Evolutionary conservation across 257 asterid genomes (phyloP), one percentile per base, ranked within the genome.

Genomic region (Eustoma russellianum): DNA sequence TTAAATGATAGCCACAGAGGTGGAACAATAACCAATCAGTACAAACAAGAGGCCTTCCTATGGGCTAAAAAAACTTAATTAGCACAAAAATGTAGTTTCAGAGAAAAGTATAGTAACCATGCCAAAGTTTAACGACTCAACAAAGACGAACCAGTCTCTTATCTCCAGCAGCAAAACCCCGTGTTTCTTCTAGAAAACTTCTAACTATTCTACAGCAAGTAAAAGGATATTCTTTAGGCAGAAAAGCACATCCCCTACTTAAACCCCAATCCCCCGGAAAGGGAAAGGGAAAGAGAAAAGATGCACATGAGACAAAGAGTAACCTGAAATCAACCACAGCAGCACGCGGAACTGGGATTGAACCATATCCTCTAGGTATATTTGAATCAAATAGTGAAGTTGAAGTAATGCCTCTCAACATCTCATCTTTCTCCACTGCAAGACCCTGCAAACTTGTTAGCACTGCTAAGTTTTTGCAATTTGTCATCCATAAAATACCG

Each of bases 371-470:
- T 33, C 83, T 50, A 73, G 83, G 68, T 71, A 77, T 63, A 65
- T 55, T 65, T 65, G 82, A 72, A 73, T 79, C 87, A 57, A 76
- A 72, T 48, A 62, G 48, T 24, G 77, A 50, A 51, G 72, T 60
- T 44, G 86, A 76, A 17, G 79, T 50, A 57, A 74, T 68, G 46
- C 93, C 93, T 60, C 83, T 74, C 70, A 70, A 59, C 61, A 62
- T 67, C 62, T 80, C 93, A 71, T 80, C 93, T 58, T 80, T 86
- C 72, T 83, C 95, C 77, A 66, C 91, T 78, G 84, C 93, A 78
- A 86, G 94, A 73, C 95, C 94, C 94, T 83, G 94, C 66, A 61
- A 65, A 80, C 70, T 61, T 69, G 74, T 72, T 66, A 73, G 72
- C 70, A 61, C 67, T 62, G 60, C 48, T 24, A 54, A 62, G 16